Evolutionary conservation across 1,284 basidiomycete species (phyloP).

Genomic region (Apiotrichum porosum): DNA sequence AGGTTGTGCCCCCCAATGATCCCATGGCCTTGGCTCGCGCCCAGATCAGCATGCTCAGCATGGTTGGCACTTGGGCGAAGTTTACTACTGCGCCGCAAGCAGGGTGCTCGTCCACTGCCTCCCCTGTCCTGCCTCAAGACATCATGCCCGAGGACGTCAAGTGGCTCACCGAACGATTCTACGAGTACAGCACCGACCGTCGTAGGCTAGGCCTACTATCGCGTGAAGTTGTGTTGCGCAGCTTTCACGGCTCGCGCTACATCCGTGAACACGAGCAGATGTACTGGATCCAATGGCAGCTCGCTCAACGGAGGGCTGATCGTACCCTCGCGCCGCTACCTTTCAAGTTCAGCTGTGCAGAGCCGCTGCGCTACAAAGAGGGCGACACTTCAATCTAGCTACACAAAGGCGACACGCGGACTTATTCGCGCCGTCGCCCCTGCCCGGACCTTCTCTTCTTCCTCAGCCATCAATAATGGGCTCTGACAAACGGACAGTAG

Average conservation of each 20-base stretch:
- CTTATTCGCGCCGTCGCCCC: too few species aligned
- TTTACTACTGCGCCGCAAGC: slow-evolving; percentile 3
- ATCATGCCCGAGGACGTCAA: slow-evolving; percentile 8
- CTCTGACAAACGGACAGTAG: too few species aligned
- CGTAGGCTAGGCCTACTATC: slow-evolving; percentile 12
- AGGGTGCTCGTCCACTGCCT: too few species aligned
- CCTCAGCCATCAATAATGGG: too few species aligned
- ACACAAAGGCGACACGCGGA: too few species aligned
- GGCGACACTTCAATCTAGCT: too few species aligned
- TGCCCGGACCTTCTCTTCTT: too few species aligned
- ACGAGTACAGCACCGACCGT: slow-evolving; percentile 7
- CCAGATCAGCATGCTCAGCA: slow-evolving; percentile 11
- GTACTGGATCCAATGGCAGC: slow-evolving; percentile 16
- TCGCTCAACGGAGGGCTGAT: too few species aligned
- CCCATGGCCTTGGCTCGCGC: slow-evolving; percentile 8
- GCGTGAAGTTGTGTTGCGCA: slow-evolving; percentile 8
- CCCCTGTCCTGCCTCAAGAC: too few species aligned
- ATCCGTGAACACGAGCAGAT: slow-evolving; percentile 16
- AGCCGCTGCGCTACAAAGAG: too few species aligned
- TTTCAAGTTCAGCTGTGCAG: too few species aligned
- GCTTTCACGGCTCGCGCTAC: slow-evolving; percentile 10
- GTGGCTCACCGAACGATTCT: slow-evolving; percentile 12
- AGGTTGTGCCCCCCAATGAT: slow-evolving; percentile 13
- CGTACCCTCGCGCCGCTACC: too few species aligned
- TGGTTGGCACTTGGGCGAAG: slow-evolving; percentile 10